A percentile compares a stretch with the other conserved stretches of the same genome.
Conservation (phyloP, 2,329 filamentous ascomycete genomes). For the Paracorniculantispora psalliotae region DNA sequence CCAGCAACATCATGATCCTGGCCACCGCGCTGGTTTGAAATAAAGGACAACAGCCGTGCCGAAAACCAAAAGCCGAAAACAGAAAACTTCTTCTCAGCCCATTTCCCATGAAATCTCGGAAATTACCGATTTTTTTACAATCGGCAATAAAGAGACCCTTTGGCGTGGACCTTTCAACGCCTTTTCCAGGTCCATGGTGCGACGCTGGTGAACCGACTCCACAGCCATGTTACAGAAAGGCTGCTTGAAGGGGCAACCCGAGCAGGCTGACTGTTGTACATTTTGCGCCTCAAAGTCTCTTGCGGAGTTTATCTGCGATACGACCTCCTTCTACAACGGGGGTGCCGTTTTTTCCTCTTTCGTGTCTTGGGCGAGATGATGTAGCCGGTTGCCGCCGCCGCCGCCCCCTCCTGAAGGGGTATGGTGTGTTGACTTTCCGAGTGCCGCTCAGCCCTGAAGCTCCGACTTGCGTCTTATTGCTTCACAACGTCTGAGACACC, state of each 20-base stretch:
- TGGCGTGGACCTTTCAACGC: background rate
- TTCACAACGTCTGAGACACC: background rate
- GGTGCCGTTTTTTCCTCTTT: background rate
- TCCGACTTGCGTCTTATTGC: background rate
- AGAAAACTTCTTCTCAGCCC: background rate
- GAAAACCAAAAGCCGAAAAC: background rate
- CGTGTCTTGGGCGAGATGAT: background rate
- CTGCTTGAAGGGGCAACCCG: background rate
- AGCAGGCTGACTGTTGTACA: background rate
- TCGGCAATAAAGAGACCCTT: background rate
- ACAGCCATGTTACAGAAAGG: slow-evolving; percentile 6
- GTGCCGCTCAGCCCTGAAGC: background rate
- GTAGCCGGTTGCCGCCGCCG: background rate
- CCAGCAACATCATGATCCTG: background rate
- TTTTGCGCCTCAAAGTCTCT: background rate
- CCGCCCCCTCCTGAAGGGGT: too few relatives aligned
- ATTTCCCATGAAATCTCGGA: background rate
- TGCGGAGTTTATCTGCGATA: background rate
- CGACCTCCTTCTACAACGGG: background rate
- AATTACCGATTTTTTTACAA: background rate
- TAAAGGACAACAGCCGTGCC: background rate
- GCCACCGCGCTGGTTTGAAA: too few relatives aligned
- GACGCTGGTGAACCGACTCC: slow-evolving; percentile 7
- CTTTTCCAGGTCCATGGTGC: background rate
- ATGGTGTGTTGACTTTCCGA: background rate